Base-by-base conservation (phyloP, 2,329 filamentous ascomycete genomes). In the Paraphaeosphaeria sporulosa region DNA sequence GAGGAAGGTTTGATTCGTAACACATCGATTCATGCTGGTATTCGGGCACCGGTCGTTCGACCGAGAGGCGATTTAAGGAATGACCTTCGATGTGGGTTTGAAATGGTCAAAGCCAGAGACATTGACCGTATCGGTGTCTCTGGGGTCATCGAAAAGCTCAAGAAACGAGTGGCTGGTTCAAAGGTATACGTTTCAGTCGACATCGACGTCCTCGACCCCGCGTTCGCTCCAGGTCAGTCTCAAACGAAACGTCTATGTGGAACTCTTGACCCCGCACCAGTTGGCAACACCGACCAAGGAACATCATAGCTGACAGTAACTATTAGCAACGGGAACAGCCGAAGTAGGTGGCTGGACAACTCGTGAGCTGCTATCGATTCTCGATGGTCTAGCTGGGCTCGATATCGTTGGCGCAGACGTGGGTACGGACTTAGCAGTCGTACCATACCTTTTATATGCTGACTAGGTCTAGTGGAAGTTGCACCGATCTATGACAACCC, bases 341-440 rank as follows among this genome's bases (percentile, higher is more conserved):
- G 87, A 89, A 69, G 84, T 85, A 1, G 86, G 86, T 48, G 87
- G 86, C 3, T 89, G 86, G 86, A 83, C 81, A 0, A 87, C 85
- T 0, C 80, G 87, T 40, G 86, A 89, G 66, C 73, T 89, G 25
- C 73, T 87, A 43, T 85, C 84, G 0, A 85, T 88, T 59, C 73
- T 89, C 23, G 85, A 87, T 64, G 86, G 85, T 0, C 77, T 89
- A n/a, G 79, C 79, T 43, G 86, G 85, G 0, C 64, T 89, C 50
- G 82, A 87, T 54, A 79, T 89, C 19, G 79, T 89, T 32, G 86
- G 86, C 2, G 86, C 84, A 7, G 87, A 89, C 74, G 81, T 88
- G 38, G 78, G 80, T 81, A 70, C 62, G 79, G 70, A 25, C 1
- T 23, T 3, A 13, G 17, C 4, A 19, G 8, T 47, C n/a, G 36